A percentile compares a stretch with the other conserved stretches of the same genome.
These are phyloP conservation scores for Xylaria sp. DNA, from an alignment of 2,329 filamentous ascomycete species.

Conservation along the genomic window DNA sequence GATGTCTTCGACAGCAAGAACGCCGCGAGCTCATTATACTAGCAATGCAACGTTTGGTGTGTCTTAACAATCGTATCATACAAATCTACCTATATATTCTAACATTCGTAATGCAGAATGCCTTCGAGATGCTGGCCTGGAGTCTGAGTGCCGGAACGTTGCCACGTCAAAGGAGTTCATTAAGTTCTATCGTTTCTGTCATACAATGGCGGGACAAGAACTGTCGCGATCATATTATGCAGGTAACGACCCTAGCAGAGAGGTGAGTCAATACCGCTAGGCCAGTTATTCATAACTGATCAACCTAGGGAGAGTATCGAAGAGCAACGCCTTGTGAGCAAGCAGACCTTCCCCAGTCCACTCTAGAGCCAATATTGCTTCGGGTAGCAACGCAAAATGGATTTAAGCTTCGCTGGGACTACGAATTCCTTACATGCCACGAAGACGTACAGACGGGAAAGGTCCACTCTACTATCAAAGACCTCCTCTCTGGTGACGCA, in stretches of 20 bases:
- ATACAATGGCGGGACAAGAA: constrained; percentile 33
- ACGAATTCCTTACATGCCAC: constrained; percentile 27
- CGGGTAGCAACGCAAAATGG: constrained; percentile 32
- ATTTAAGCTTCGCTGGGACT: constrained; percentile 34
- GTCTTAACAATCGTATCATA: background rate
- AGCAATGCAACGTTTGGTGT: constrained; percentile 32
- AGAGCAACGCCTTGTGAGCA: constrained; percentile 29
- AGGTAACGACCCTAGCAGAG: constrained; percentile 24
- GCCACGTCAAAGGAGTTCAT: constrained; percentile 29
- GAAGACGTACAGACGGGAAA: constrained; percentile 25
- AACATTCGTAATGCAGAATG: constrained; percentile 24
- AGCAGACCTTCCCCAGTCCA: constrained; percentile 33
- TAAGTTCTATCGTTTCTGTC: constrained; percentile 32
- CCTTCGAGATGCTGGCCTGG: constrained; percentile 31
- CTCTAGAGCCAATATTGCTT: constrained; percentile 32
- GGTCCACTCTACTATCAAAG: constrained; percentile 28
- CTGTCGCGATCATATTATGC: constrained; percentile 32
- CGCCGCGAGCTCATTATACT: constrained; percentile 33
- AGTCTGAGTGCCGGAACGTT: constrained; percentile 23
- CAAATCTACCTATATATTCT: background rate
- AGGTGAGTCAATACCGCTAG: constrained; percentile 6
- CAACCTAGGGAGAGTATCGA: constrained; percentile 32
- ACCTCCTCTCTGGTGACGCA: constrained; percentile 23
- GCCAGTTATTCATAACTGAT: background rate
- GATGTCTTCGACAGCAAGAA: constrained; percentile 29